A percentile compares a stretch with the other conserved stretches of the same genome.
Conservation (phyloP, 257 asterid species). For the Lycium ferocissimum region DNA sequence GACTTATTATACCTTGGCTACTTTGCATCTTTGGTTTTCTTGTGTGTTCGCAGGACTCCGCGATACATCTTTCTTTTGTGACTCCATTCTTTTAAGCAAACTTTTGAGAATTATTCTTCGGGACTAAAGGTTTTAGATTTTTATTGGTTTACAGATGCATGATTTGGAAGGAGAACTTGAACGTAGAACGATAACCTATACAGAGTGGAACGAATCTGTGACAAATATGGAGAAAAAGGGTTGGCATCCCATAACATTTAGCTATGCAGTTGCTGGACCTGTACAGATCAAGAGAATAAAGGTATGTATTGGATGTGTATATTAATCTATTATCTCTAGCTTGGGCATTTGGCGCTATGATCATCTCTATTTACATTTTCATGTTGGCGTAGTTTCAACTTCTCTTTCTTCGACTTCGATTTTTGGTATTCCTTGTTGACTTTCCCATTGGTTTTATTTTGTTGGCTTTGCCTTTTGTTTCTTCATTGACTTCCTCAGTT, state of each 20-base stretch:
- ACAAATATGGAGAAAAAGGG: conserved; percentile 59
- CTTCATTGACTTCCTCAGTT: not conserved
- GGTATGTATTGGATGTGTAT: conserved; percentile 45
- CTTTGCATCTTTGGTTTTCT: not conserved
- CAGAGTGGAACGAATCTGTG: conserved; percentile 74
- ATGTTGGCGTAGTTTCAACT: not conserved
- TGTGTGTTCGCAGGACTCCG: not conserved
- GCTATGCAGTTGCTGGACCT: conserved; percentile 63
- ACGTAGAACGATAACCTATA: conserved; percentile 89
- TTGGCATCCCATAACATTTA: conserved; percentile 91
- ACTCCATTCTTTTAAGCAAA: not conserved
- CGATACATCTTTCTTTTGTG: not conserved
- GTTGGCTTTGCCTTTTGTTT: not conserved
- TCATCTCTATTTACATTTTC: not conserved
- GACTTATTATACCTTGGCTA: not conserved
- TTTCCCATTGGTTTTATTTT: not conserved
- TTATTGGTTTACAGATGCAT: conserved; percentile 58
- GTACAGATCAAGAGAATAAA: conserved; percentile 71
- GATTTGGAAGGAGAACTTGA: conserved; percentile 83
- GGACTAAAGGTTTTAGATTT: not conserved
- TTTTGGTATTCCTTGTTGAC: conserved; percentile 21
- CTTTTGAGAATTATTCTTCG: conserved; percentile 22
- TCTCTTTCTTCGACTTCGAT: not conserved
- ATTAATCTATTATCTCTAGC: not conserved
- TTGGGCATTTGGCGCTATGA: not conserved